Conservation (phyloP, 148 eudicot genomes). For the Cornus suecica region DNA sequence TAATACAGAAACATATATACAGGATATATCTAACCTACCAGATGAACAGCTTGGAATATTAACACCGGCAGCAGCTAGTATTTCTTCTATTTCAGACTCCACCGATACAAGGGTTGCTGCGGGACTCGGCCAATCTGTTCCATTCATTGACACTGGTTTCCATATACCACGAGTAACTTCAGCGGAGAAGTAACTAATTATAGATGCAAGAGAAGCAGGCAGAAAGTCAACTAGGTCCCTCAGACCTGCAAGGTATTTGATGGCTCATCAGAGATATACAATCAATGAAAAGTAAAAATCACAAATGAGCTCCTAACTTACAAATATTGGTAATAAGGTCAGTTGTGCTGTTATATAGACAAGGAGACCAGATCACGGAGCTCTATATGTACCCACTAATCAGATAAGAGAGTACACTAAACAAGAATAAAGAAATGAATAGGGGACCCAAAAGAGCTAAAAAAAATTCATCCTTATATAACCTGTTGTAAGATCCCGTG, state of each 20-base stretch:
- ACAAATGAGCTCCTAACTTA: neutral
- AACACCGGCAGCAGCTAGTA: slow-evolving; percentile 33
- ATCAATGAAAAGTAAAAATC: neutral
- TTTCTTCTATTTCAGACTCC: slow-evolving; percentile 30
- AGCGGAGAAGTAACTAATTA: slow-evolving; percentile 37
- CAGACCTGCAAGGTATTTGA: slow-evolving; percentile 26
- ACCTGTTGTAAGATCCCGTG: slow-evolving; percentile 27
- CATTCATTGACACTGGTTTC: slow-evolving; percentile 38
- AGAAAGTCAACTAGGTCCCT: slow-evolving; percentile 39
- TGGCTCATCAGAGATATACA: slow-evolving; percentile 9
- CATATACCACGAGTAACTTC: slow-evolving; percentile 41
- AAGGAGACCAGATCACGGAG: too few species aligned
- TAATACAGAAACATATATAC: neutral
- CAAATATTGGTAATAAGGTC: neutral
- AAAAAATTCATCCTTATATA: neutral
- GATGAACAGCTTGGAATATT: slow-evolving; percentile 25
- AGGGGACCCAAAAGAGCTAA: neutral
- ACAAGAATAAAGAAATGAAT: neutral
- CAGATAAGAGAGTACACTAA: neutral
- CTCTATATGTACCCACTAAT: neutral
- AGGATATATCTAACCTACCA: slow-evolving; percentile 10
- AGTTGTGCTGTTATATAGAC: too few species aligned
- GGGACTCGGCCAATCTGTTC: slow-evolving; percentile 42
- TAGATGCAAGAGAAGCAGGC: slow-evolving; percentile 37
- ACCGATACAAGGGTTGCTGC: slow-evolving; percentile 27